Conservation (phyloP, 768 basidiomycete genomes). For the Pholiota conissans region DNA sequence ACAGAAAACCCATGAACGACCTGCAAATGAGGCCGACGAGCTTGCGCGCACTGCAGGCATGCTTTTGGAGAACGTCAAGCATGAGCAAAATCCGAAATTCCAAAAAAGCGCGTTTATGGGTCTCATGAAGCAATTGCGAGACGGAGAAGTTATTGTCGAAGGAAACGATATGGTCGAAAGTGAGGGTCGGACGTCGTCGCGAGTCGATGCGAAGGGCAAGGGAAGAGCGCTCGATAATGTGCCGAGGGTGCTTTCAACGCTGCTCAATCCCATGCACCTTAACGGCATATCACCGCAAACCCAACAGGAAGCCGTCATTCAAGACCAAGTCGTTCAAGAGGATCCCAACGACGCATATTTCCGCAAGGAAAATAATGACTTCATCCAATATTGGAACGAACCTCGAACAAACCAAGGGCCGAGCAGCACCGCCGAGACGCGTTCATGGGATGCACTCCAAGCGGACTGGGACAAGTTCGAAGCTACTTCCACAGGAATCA, state of each 20-base stretch:
- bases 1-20: constrained; percentile 16
- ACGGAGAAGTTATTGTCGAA: constrained; percentile 75
- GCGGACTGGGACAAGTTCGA: constrained; percentile 82
- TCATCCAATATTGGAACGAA: constrained; percentile 57
- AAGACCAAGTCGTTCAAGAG: constrained; percentile 43
- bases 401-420: constrained; percentile 24
- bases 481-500: constrained; percentile 67
- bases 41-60: constrained; percentile 80
- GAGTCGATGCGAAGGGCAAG: constrained; percentile 66
- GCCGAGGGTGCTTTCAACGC: not conserved
- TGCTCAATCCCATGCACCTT: not conserved
- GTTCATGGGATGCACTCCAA: constrained; percentile 68
- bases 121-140: constrained; percentile 83
- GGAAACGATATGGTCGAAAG: constrained; percentile 76
- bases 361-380: constrained; percentile 69
- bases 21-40: constrained; percentile 53
- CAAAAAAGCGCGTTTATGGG: constrained; percentile 81
- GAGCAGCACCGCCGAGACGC: constrained; percentile 26
- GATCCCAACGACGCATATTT: constrained; percentile 70
- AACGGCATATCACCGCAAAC: constrained; percentile 8
- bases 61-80: constrained; percentile 71
- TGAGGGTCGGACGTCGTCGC: constrained; percentile 29
- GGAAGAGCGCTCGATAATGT: constrained; percentile 44
- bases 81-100: constrained; percentile 84
- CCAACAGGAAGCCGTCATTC: constrained; percentile 14